A percentile compares a stretch with the other conserved stretches of the same genome.
These are phyloP conservation scores for Moesziomyces globuligerus DNA, from an alignment of 1,284 basidiomycete genomes.

Conservation along the genomic window DNA sequence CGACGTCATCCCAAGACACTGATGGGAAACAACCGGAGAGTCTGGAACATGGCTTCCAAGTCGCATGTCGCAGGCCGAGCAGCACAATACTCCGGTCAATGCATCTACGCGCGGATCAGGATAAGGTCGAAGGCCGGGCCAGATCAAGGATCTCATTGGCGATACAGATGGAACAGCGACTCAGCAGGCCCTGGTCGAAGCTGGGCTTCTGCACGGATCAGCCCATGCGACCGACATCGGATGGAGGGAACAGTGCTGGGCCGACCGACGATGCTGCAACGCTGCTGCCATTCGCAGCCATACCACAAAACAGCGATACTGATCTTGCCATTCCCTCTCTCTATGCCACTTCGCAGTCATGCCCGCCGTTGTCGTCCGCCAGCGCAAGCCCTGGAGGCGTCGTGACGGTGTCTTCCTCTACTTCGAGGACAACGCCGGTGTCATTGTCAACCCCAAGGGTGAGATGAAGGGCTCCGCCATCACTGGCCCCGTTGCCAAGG, in stretches of 20 bases:
- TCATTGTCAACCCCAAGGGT: slow-evolving; percentile 86
- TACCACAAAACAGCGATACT: neutral
- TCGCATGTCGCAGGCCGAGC: too few species aligned
- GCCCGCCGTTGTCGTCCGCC: slow-evolving; percentile 95
- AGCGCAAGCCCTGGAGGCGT: slow-evolving; percentile 98
- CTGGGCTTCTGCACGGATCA: too few species aligned
- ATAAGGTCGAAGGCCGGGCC: too few species aligned
- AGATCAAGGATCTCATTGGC: too few species aligned
- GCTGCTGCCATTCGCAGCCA: neutral
- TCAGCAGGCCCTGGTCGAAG: too few species aligned
- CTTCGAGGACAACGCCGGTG: slow-evolving; percentile 79
- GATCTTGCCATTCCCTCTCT: slow-evolving; percentile 19
- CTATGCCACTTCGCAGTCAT: slow-evolving; percentile 75
- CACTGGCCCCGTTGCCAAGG: slow-evolving; percentile 95
- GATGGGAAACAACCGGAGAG: too few species aligned
- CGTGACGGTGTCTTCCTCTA: slow-evolving; percentile 98
- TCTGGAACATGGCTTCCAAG: too few species aligned
- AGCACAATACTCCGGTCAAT: too few species aligned
- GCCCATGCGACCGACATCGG: too few species aligned
- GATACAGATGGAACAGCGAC: too few species aligned
- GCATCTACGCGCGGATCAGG: too few species aligned
- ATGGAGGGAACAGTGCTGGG: neutral
- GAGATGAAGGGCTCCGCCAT: slow-evolving; percentile 98
- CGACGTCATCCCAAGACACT: too few species aligned
- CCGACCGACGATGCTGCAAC: neutral